Conservation (phyloP, 2,329 filamentous ascomycete species). For the Trichoderma sp. region DNA sequence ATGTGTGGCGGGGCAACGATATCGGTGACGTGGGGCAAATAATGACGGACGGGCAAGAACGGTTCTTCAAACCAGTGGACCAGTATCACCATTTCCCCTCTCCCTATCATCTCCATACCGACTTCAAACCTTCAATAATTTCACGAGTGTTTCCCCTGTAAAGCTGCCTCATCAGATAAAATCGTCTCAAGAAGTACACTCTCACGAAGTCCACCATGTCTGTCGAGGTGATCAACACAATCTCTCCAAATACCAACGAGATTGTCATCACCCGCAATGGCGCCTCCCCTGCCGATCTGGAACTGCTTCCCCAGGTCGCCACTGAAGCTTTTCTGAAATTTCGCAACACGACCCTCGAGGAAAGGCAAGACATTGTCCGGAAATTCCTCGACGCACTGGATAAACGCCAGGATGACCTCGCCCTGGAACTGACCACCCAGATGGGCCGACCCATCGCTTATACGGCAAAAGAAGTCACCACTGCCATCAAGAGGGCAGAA, state of each 20-base stretch:
- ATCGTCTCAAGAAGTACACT: background rate
- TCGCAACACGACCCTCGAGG: slow-evolving; percentile 68
- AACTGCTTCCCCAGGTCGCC: slow-evolving; percentile 68
- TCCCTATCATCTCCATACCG: slow-evolving; percentile 5
- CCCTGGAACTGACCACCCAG: slow-evolving; percentile 82
- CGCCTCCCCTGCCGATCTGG: slow-evolving; percentile 66
- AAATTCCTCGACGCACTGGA: slow-evolving; percentile 71
- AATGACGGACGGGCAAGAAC: slow-evolving; percentile 9
- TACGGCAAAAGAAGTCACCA: slow-evolving; percentile 77
- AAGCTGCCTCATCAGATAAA: background rate
- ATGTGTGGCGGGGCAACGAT: slow-evolving; percentile 18
- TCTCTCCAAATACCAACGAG: slow-evolving; percentile 88
- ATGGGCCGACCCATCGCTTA: slow-evolving; percentile 94
- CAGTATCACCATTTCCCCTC: slow-evolving; percentile 8
- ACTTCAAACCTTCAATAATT: background rate
- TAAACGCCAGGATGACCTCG: slow-evolving; percentile 74
- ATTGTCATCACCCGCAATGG: slow-evolving; percentile 77
- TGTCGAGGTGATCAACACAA: slow-evolving; percentile 67
- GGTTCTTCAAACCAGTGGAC: background rate
- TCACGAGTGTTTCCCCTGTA: background rate
- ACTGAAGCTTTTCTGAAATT: slow-evolving; percentile 74
- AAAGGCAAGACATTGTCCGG: slow-evolving; percentile 77
- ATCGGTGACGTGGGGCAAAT: slow-evolving; percentile 21
- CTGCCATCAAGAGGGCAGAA: slow-evolving; percentile 79
- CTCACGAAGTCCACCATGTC: slow-evolving; percentile 50